Conservation (phyloP, 768 basidiomycete species). For the Psilocybe cubensis region DNA sequence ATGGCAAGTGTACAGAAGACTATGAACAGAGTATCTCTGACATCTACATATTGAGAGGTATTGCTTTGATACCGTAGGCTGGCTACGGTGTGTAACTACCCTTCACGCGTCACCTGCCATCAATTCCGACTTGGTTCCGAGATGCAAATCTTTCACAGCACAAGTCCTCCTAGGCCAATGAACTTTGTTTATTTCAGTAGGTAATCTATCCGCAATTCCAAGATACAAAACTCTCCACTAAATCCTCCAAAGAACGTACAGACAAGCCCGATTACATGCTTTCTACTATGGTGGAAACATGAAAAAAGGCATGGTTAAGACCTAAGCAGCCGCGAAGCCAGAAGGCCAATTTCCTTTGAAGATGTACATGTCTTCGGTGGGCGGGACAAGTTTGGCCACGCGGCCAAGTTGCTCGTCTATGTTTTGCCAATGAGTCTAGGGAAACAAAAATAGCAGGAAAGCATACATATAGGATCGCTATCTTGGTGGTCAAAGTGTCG, state of each 20-base stretch:
- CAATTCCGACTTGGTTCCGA: too few species aligned
- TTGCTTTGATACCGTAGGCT: too few species aligned
- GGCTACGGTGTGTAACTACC: too few species aligned
- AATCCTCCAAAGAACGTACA: background rate
- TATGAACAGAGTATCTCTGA: too few species aligned
- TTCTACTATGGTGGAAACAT: background rate
- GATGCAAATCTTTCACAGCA: background rate
- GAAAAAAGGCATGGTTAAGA: too few species aligned
- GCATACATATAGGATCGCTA: conserved; percentile 74
- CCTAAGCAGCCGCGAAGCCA: conserved; percentile 9
- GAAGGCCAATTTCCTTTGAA: conserved; percentile 66
- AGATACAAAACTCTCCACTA: background rate
- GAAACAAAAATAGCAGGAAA: background rate
- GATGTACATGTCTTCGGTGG: conserved; percentile 77
- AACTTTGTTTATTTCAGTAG: background rate
- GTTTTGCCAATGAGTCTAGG: background rate
- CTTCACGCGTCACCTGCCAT: too few species aligned
- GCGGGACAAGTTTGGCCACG: conserved; percentile 62
- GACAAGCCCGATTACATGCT: background rate
- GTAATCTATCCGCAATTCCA: background rate
- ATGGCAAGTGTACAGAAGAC: too few species aligned
- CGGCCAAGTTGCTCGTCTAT: conserved; percentile 70
- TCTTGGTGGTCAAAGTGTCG: conserved; percentile 78
- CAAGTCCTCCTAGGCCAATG: background rate
- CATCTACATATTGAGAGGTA: too few species aligned